Conservation (phyloP, 139 green algal genomes). For the Choricystis sp. region DNA sequence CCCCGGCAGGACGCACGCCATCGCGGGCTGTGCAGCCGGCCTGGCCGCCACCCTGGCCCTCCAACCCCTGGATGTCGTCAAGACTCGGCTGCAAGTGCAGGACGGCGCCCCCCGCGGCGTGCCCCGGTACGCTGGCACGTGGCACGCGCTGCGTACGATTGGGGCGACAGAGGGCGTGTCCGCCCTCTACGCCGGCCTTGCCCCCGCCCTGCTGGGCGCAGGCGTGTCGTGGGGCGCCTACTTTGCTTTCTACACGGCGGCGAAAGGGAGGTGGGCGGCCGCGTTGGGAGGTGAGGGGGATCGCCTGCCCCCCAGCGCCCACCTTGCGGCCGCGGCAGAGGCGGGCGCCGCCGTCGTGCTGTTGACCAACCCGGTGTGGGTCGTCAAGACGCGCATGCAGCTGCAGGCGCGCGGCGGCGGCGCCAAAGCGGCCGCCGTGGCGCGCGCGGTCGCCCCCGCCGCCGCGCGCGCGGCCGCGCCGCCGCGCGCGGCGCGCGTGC, state of each 20-base stretch:
- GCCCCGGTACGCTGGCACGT: constrained; percentile 42
- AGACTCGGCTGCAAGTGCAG: constrained; percentile 63
- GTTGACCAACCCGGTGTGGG: constrained; percentile 85
- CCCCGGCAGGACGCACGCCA: constrained; percentile 38
- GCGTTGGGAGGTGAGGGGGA: constrained; percentile 1
- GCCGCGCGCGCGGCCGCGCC: neutral
- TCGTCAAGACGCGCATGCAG: constrained; percentile 85
- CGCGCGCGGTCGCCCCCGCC: neutral
- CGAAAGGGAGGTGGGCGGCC: constrained; percentile 34
- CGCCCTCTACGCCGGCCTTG: constrained; percentile 48
- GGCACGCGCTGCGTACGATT: constrained; percentile 46
- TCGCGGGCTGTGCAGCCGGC: constrained; percentile 54
- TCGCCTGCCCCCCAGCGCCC: constrained; percentile 35
- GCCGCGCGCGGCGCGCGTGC: constrained; percentile 21
- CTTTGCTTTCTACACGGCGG: constrained; percentile 59
- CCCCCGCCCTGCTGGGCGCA: constrained; percentile 52
- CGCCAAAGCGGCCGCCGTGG: neutral
- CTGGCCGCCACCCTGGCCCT: constrained; percentile 43
- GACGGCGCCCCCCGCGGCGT: constrained; percentile 26
- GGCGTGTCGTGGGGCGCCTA: constrained; percentile 69
- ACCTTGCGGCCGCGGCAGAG: constrained; percentile 57
- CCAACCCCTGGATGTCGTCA: constrained; percentile 80
- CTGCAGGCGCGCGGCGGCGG: constrained; percentile 36
- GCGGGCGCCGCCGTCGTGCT: constrained; percentile 63
- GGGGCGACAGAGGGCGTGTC: constrained; percentile 41